Evolutionary conservation across 176 grass and related monocot species (phyloP), one percentile per base, ranked within the genome.

Genomic region (Rhynchospora breviuscula): DNA sequence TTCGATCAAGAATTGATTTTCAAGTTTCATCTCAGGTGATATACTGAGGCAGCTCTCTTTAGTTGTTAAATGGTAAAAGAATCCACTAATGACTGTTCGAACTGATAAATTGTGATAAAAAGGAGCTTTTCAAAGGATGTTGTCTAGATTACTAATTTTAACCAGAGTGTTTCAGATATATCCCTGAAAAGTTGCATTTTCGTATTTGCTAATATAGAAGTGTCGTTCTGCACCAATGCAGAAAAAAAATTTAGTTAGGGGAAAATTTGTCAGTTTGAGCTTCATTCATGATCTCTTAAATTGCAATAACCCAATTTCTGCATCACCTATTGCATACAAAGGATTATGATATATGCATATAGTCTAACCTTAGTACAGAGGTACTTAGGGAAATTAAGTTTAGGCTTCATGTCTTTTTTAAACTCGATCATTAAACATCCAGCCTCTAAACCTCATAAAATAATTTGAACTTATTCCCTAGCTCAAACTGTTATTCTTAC

Each of bases 11-110:
- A 12, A 29, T 48, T 56, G 67, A 69, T 9, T 57, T 84, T 31
- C 14, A 13, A 67, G 4, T 33, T 86, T 63, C 59, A 33, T 59
- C 61, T 81, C 88, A 92, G 94, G 88, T 64, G 85, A 81, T 87
- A 88, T 97, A 81, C 83, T 94, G 75, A 97, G 69, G 88, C 94
- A 97, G 84, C 86, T 97, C 7, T 90, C 89, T 44, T 88, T 88
- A 43, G 89, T 92, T 59, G 89, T 97, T 22, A 97, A 85, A 47
- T 97, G 94, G 94, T 88, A 91, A 51, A 92, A 90, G 64, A 82
- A 46, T 72, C 79, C 89, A 43, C 40, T 46, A 89, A 82, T 53
- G 80, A 49, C 59, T 15, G 35, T 43, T 67, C 61, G 53, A 67
- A 67, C 80, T 82, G 80, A 62, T 82, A 82, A 67, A 51, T 31